A percentile compares a stretch with the other conserved stretches of the same genome.
phyloP scores from a whole-genome alignment of 2,329 filamentous ascomycete genomes.

The Pseudogymnoascus sp. region DNA sequence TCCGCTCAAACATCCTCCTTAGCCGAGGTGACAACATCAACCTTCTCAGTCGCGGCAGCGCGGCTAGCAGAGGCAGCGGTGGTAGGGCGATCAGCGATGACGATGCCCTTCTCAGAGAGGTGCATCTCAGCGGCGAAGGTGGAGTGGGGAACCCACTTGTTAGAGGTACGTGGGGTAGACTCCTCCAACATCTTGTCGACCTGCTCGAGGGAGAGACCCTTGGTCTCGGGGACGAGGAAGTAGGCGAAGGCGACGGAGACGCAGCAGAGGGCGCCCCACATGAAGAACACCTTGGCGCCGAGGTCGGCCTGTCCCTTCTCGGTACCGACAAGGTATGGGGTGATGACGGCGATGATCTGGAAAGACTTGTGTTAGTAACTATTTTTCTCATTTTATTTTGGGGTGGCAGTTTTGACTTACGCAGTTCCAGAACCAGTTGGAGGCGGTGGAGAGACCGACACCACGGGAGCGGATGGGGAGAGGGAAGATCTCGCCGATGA shows the following conservation, averaged over 20 bases:
- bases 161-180: constrained; percentile 33
- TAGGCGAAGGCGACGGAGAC: constrained; percentile 47
- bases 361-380: constrained; percentile 35
- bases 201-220: constrained; percentile 64
- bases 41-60: constrained; percentile 41
- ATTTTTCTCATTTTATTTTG: background rate
- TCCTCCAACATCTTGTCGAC: constrained; percentile 56
- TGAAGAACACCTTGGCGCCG: constrained; percentile 60
- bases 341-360: constrained; percentile 60
- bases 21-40: constrained; percentile 20
- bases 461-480: constrained; percentile 79
- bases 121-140: constrained; percentile 26
- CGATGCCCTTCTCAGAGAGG: constrained; percentile 5
- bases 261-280: constrained; percentile 54
- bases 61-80: background rate
- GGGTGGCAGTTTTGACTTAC: background rate
- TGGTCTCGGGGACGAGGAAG: constrained; percentile 61
- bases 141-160: constrained; percentile 23
- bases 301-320: constrained; percentile 57
- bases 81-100: background rate
- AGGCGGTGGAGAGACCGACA: constrained; percentile 75
- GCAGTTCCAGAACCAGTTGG: constrained; percentile 87
- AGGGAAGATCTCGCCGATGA: constrained; percentile 84
- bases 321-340: constrained; percentile 55
- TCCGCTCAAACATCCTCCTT: background rate